phyloP scores from a whole-genome alignment of 2,329 filamentous ascomycete genomes.

The Claviceps sp. region DNA sequence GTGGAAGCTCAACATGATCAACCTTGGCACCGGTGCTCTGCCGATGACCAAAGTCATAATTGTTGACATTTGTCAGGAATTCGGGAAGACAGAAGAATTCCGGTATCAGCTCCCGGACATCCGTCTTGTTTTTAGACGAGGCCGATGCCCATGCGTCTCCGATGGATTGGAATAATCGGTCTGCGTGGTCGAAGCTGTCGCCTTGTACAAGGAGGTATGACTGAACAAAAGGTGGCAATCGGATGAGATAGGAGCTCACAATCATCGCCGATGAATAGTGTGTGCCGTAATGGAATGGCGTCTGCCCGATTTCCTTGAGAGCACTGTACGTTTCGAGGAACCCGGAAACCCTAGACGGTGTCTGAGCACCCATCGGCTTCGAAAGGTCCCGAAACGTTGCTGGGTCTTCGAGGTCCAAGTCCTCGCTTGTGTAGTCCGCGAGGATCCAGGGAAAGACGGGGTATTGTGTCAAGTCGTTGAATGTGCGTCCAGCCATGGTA shows the following conservation, averaged over 20 bases:
- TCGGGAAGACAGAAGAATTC: constrained; percentile 97
- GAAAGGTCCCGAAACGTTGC: constrained; percentile 80
- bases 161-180: constrained; percentile 88
- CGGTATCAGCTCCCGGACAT: constrained; percentile 87
- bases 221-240: constrained; percentile 89
- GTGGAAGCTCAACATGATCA: constrained; percentile 77
- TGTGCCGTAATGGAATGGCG: constrained; percentile 92
- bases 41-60: constrained; percentile 81
- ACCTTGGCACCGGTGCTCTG: constrained; percentile 71
- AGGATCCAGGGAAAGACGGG: constrained; percentile 96
- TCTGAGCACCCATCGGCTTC: constrained; percentile 94
- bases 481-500: constrained; percentile 90
- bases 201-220: constrained; percentile 90
- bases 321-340: constrained; percentile 77
- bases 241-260: constrained; percentile 89
- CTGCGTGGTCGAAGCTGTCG: constrained; percentile 91
- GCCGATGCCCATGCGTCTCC: constrained; percentile 84
- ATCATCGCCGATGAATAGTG: constrained; percentile 99
- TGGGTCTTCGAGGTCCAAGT: constrained; percentile 75
- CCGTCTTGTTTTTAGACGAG: constrained; percentile 78
- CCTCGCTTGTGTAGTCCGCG: constrained; percentile 88
- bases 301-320: constrained; percentile 82
- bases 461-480: constrained; percentile 96
- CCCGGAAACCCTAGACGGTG: constrained; percentile 57
- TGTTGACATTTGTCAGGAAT: constrained; percentile 86